Base-by-base conservation (phyloP, 1,284 basidiomycete species). In the Neotropicomus parvogracilis region DNA sequence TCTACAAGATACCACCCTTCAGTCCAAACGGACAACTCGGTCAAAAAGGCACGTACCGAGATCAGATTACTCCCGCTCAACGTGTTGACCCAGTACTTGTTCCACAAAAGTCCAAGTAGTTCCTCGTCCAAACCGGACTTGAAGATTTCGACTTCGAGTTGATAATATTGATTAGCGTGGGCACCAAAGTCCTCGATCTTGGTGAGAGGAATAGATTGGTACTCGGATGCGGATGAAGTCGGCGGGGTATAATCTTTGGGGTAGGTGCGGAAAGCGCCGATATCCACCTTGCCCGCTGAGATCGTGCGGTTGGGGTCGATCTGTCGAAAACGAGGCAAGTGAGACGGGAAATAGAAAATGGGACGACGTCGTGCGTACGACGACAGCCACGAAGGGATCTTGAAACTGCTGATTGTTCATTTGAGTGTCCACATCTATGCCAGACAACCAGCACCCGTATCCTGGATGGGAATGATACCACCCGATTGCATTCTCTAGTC, bases 391-490 rank as follows among this genome's bases (percentile, higher is more conserved):
- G 66, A 97, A 99, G 2, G 95, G 95, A 69, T 99, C 95, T 65
- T 91, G 88, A 71, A 83, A 95, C 62, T 84, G 86, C 66, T 99
- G 95, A 66, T 98, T 95, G 59, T 85, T 94, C 71, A 89, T 79
- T 67, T 99, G 95, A 0, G 95, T 99, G 67, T 88, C 88, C 46
- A 97, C 94, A 60, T 97, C 94, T 70, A 97, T 97, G 26, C 94
- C 94, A 9, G 92, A 95, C 11, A 97, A 74, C 94, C 94, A 98
- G 69, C 94, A 98, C 24, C 94, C 94, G 63, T 97, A 97, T 12
- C 94, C 94, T 3, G 95, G 94, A 71, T 97, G 94, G 38, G 93
- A 97, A 66, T 99, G 95, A 66, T 99, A 99, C 95, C 95, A 99
- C n/a, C 95, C 95, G 50, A 97, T 87, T 5, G 88, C 85, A 60